These are phyloP conservation scores for Aquilaria yunnanensis DNA, from an alignment of 345 rosid species.

Conservation along the genomic window DNA sequence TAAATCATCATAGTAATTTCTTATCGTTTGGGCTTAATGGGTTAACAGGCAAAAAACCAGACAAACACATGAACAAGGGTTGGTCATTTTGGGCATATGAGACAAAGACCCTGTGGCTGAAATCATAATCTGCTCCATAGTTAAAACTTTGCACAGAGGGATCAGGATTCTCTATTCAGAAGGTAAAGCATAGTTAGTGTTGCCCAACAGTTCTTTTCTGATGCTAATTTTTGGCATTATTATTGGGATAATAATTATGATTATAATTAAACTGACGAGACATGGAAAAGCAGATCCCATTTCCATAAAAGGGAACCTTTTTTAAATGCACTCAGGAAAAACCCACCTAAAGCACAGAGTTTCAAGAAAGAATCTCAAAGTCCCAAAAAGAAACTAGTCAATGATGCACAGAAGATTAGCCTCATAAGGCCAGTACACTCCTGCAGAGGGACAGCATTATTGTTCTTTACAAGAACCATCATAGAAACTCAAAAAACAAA, in stretches of 20 bases:
- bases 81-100: constrained; percentile 27
- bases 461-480: constrained; percentile 3
- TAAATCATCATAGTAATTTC: constrained; percentile 3
- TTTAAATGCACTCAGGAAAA: constrained; percentile 39
- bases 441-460: constrained; percentile 20
- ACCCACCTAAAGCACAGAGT: constrained; percentile 45
- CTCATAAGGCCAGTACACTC: constrained; percentile 24
- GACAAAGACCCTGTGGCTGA: constrained; percentile 29
- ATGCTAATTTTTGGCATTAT: constrained; percentile 10
- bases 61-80: constrained; percentile 13
- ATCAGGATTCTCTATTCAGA: constrained; percentile 9
- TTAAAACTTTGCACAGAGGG: constrained; percentile 15
- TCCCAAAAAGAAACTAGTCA: constrained; percentile 23
- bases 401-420: constrained; percentile 36
- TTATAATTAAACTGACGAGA: constrained; percentile 33
- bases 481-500: background rate
- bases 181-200: background rate
- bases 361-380: constrained; percentile 34
- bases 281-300: constrained; percentile 53
- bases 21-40: too few relatives aligned
- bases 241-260: constrained; percentile 1
- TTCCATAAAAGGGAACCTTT: constrained; percentile 49
- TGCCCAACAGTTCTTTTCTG: background rate
- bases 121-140: constrained; percentile 38
- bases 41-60: background rate